Evolutionary conservation across 495 filamentous ascomycete species (phyloP).

Genomic region (Penicillium pulvis): DNA sequence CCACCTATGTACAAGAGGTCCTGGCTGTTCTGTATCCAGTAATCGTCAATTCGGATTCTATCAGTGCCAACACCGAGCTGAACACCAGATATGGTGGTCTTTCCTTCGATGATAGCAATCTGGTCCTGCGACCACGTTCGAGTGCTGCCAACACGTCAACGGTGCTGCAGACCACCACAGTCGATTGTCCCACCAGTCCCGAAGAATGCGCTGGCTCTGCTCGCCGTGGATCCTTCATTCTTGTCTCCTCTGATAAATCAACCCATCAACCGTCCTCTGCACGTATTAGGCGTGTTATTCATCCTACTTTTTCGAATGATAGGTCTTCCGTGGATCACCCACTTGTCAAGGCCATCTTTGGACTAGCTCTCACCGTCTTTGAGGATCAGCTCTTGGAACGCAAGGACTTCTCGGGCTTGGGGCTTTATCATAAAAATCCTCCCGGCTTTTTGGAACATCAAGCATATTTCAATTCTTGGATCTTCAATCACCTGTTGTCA

Average conservation of each 20-base stretch:
- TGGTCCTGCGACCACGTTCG: conserved; percentile 75
- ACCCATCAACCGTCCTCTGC: conserved; percentile 56
- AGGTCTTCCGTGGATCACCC: conserved; percentile 61
- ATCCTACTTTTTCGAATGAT: conserved; percentile 35
- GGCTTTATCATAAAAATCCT: conserved; percentile 84
- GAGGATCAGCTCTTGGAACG: conserved; percentile 77
- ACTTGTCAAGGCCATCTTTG: conserved; percentile 72
- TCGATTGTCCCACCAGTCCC: conserved; percentile 52
- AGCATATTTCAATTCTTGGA: conserved; percentile 90
- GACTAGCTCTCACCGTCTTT: conserved; percentile 76
- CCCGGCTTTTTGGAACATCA: conserved; percentile 92
- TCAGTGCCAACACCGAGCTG: conserved; percentile 80
- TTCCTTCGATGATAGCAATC: conserved; percentile 82
- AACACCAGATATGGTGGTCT: conserved; percentile 75
- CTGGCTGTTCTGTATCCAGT: conserved; percentile 80
- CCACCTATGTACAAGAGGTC: conserved; percentile 76
- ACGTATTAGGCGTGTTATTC: conserved; percentile 62
- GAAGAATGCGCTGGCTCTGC: conserved; percentile 56
- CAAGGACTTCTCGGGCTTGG: conserved; percentile 90
- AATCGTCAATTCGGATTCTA: conserved; percentile 78
- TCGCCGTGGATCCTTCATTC: conserved; percentile 80
- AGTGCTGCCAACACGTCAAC: conserved; percentile 46
- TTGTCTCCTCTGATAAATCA: conserved; percentile 71
- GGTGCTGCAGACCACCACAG: conserved; percentile 69
- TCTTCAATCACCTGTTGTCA: conserved; percentile 73